Base-by-base conservation (phyloP, 495 filamentous ascomycete genomes). In the Hyaloscypha bicolor region DNA sequence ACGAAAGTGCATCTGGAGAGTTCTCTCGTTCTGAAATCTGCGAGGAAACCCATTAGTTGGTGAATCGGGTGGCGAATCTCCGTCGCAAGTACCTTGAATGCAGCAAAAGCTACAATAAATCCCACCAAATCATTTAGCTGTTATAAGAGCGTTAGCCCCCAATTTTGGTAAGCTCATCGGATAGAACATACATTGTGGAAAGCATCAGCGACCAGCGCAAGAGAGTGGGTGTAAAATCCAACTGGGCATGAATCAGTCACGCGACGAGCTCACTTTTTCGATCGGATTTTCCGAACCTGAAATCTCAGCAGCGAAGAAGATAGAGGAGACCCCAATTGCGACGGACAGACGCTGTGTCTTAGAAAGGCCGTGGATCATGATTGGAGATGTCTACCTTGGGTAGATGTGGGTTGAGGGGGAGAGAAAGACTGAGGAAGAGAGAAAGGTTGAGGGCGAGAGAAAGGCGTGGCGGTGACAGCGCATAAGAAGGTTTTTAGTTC, bases 51-150 rank as follows among this genome's bases (percentile, higher is more conserved):
- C 12, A 22, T 37, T 48, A 48, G 42, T 12, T 48, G 42, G 16
- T 14, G 42, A 19, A 48, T 19, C 16, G 9, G 42, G 42, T 48
- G 42, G 42, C 42, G 16, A 33, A 83, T 78, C 80, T 83, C 57
- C 14, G 16, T 9, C 22, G 60, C 52, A 6, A 9, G 37, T 72
- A 95, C 91, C 57, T 91, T 87, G 59, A 97, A 90, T 1, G 94
- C 93, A 80, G 85, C 90, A 30, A 97, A 75, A 39, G 94, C 93
- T 45, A 97, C 93, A 37, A 86, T 83, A 48, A 97, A 85, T 2
- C 93, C 93, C 39, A 97, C 80, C 16, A 98, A 86, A 85, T 98
- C 94, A 74, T 97, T 98, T 65, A 98, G 79, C 91, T 93, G 19
- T 22, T 64, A 29, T n/a, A 59, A 64, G 59, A 30, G 55, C 11